phyloP scores from a whole-genome alignment of 768 basidiomycete species.

The Rhizopogon roseolus region DNA sequence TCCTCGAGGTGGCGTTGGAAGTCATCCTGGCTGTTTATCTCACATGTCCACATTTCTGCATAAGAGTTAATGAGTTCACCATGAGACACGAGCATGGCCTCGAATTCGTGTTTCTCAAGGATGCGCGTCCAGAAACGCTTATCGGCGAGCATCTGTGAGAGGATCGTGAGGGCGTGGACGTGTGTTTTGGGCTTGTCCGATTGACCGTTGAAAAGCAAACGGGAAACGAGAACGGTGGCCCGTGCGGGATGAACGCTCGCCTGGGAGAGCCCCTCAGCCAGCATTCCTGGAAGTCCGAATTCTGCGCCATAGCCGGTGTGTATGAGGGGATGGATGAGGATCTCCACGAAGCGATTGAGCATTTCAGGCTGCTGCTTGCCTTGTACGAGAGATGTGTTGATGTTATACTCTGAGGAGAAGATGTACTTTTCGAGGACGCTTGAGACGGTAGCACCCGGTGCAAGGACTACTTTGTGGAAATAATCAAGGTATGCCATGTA shows the following conservation, averaged over 20 bases:
- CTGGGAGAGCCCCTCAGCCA: conserved; percentile 67
- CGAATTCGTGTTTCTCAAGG: conserved; percentile 30
- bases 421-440: conserved; percentile 55
- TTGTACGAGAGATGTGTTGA: conserved; percentile 18
- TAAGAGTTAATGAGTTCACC: conserved; percentile 38
- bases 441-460: conserved; percentile 24
- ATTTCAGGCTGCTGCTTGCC: conserved; percentile 44
- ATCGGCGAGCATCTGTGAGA: conserved; percentile 53
- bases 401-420: conserved; percentile 50
- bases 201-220: conserved; percentile 20
- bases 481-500: conserved; percentile 30
- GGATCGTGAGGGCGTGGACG: conserved; percentile 42
- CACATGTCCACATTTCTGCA: conserved; percentile 42
- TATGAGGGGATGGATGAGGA: conserved; percentile 63
- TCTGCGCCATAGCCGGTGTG: conserved; percentile 61
- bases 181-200: conserved; percentile 27
- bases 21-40: conserved; percentile 30
- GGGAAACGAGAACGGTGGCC: conserved; percentile 31
- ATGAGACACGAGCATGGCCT: conserved; percentile 29
- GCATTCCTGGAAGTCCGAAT: conserved; percentile 56
- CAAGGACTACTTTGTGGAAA: conserved; percentile 24
- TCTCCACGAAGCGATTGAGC: conserved; percentile 54
- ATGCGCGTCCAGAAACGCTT: conserved; percentile 27
- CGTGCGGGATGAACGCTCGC: conserved; percentile 43
- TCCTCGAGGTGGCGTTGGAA: conserved; percentile 56